phyloP scores from a whole-genome alignment of 441 rosid genomes.

The Gossypium schwendimanii region DNA sequence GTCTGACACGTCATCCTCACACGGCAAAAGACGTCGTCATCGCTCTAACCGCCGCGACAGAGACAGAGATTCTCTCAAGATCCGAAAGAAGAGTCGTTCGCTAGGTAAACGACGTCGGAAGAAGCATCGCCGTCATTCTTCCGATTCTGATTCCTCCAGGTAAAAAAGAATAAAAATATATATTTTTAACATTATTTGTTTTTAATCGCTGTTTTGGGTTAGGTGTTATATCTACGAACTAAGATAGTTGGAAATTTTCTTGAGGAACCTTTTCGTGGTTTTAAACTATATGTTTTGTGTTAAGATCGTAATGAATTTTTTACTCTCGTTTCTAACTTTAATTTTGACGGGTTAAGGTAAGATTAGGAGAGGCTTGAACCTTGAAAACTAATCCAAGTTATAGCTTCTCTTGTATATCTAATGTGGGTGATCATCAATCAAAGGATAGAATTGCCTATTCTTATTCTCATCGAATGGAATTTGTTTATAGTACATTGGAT shows the following conservation, averaged over 20 bases:
- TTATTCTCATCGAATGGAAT: not conserved
- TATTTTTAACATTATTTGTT: not conserved
- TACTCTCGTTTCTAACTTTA: not conserved
- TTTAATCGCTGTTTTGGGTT: not conserved
- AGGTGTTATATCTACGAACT: not conserved
- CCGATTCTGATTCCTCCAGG: constrained; percentile 51
- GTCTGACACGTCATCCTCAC: constrained; percentile 45
- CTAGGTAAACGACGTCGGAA: constrained; percentile 51
- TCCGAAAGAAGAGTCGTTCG: constrained; percentile 53
- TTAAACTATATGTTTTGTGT: not conserved
- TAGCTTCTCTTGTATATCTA: not conserved
- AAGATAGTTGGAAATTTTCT: not conserved
- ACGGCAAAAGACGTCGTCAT: constrained; percentile 36
- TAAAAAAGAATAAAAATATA: not conserved
- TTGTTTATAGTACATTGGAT: not conserved
- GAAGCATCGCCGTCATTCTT: constrained; percentile 36
- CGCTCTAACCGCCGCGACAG: constrained; percentile 35
- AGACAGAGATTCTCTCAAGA: constrained; percentile 55
- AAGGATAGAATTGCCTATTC: not conserved
- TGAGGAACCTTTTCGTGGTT: not conserved
- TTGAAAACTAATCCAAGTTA: not conserved
- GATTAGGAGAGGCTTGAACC: not conserved
- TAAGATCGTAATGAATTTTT: not conserved
- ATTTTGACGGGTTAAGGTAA: not conserved
- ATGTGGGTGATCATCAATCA: constrained; percentile 29